Percentiles rank a stretch among this genome's conserved stretches.
These are phyloP conservation scores for Ocimum tenuiflorum DNA, from an alignment of 257 asterid genomes.

Conservation along the genomic window DNA sequence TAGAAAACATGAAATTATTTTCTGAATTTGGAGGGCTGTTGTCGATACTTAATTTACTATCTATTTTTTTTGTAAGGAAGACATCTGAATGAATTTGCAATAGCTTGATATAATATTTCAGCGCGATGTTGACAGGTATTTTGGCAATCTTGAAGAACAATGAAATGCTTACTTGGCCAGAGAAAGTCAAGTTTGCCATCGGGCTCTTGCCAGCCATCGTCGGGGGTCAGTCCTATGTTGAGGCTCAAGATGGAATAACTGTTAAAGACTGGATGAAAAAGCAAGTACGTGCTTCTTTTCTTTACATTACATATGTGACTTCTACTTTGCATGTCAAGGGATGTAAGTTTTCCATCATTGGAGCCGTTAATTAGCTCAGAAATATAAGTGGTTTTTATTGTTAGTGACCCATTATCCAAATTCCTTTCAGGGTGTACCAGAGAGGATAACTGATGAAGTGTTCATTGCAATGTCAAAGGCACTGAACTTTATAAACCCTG, in stretches of 20 bases:
- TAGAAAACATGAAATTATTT: not conserved
- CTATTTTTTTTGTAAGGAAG: not conserved
- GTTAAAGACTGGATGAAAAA: constrained; percentile 95
- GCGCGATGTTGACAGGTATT: constrained; percentile 44
- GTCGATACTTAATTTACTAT: not conserved
- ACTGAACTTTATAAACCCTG: constrained; percentile 91
- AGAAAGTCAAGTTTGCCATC: constrained; percentile 87
- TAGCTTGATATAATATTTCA: not conserved
- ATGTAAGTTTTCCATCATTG: not conserved
- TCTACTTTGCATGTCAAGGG: not conserved
- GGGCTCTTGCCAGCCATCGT: constrained; percentile 94
- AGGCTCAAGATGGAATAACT: constrained; percentile 90
- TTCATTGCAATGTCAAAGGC: constrained; percentile 99
- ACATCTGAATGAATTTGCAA: not conserved
- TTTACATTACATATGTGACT: not conserved
- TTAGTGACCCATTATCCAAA: not conserved
- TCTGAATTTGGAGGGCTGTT: not conserved
- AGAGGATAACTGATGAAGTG: constrained; percentile 76
- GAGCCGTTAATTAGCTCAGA: constrained; percentile 5
- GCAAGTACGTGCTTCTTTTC: constrained; percentile 45
- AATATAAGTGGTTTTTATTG: not conserved
- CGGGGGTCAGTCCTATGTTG: constrained; percentile 94
- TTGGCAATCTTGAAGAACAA: constrained; percentile 89
- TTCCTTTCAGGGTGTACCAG: constrained; percentile 75
- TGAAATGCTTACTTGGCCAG: constrained; percentile 98